A percentile compares a stretch with the other conserved stretches of the same genome.
phyloP scores from a whole-genome alignment of 2,329 filamentous ascomycete genomes.

The Didymella segeticola region DNA sequence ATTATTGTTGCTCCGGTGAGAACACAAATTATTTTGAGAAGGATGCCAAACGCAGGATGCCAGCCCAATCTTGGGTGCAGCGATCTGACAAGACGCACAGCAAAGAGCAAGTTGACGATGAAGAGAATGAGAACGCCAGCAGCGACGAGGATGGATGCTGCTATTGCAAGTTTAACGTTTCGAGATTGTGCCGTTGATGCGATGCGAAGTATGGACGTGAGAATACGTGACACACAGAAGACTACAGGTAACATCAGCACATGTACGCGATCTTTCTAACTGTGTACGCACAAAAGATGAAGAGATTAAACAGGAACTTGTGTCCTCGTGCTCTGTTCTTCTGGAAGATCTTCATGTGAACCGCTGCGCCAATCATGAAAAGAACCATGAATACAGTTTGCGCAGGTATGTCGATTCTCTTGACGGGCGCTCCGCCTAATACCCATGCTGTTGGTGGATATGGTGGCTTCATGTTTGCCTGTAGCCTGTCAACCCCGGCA shows the following conservation, averaged over 20 bases:
- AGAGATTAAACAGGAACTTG: conserved; percentile 51
- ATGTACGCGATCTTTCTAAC: background rate
- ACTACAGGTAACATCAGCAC: conserved; percentile 22
- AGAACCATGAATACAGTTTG: conserved; percentile 51
- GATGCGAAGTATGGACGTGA: conserved; percentile 50
- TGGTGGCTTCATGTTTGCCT: conserved; percentile 34
- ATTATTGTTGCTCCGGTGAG: conserved; percentile 66
- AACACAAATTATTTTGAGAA: conserved; percentile 66
- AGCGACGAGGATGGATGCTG: conserved; percentile 72
- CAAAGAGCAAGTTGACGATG: conserved; percentile 78
- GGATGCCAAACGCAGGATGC: conserved; percentile 59
- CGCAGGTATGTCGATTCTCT: conserved; percentile 50
- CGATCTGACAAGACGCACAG: conserved; percentile 76
- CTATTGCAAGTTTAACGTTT: conserved; percentile 60
- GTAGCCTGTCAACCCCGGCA: conserved; percentile 9
- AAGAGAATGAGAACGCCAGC: conserved; percentile 79
- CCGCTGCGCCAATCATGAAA: conserved; percentile 49
- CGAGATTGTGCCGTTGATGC: conserved; percentile 38
- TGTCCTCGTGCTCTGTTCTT: conserved; percentile 48
- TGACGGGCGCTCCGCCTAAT: conserved; percentile 48
- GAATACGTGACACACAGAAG: conserved; percentile 54
- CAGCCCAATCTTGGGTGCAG: conserved; percentile 75
- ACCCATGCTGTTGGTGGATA: conserved; percentile 41
- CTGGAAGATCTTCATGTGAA: conserved; percentile 53
- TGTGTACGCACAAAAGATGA: conserved; percentile 47